phyloP scores from a whole-genome alignment of 2,329 filamentous ascomycete genomes.

The Fusarium sp. region DNA sequence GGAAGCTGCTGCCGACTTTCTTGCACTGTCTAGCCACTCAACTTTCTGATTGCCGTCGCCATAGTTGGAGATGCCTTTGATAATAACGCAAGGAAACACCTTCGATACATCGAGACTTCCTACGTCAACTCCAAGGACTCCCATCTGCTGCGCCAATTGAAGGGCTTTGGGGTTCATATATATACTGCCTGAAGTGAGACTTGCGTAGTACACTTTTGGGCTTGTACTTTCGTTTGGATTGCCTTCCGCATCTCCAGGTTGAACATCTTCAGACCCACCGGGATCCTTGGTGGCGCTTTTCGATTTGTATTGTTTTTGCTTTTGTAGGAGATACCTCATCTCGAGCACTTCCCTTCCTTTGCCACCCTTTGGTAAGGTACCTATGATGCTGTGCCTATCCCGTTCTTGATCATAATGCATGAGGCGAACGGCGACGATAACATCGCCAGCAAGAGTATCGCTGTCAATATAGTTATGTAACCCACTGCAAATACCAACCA shows the following conservation, averaged over 20 bases:
- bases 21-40: slow-evolving; percentile 5
- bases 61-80: slow-evolving; percentile 32
- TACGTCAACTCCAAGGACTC: slow-evolving; percentile 28
- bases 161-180: neutral
- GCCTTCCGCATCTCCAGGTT: neutral
- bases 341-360: neutral
- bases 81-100: slow-evolving; percentile 17
- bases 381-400: neutral
- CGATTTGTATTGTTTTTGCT: neutral
- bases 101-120: slow-evolving; percentile 28
- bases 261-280: neutral
- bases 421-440: neutral
- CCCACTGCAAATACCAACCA: neutral
- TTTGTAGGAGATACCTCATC: neutral
- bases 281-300: neutral
- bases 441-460: neutral
- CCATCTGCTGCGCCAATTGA: neutral
- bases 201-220: neutral
- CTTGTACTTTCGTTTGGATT: neutral
- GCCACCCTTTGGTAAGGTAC: neutral
- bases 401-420: neutral
- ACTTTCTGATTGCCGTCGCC: slow-evolving; percentile 29
- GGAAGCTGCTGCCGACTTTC: neutral
- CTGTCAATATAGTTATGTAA: neutral
- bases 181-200: neutral